Percentiles rank a stretch among this genome's conserved stretches.
Conservation (phyloP, 768 basidiomycete genomes). For the Suillus weaverae region DNA sequence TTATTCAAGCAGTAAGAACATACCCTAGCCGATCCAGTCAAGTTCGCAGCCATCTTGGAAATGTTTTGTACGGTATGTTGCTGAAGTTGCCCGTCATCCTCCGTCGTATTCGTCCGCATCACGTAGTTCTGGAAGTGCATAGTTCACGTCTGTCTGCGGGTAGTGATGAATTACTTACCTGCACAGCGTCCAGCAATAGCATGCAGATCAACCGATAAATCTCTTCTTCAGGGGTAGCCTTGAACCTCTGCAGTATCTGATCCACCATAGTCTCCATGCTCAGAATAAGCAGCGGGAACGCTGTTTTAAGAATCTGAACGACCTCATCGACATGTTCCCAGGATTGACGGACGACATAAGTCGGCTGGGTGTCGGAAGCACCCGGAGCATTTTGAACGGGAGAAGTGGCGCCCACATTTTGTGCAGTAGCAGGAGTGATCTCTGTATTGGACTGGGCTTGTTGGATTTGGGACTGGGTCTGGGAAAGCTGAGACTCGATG, state of each 20-base stretch:
- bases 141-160: background rate
- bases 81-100: constrained; percentile 67
- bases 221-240: constrained; percentile 88
- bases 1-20: constrained; percentile 20
- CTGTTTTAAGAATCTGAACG: constrained; percentile 89
- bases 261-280: constrained; percentile 98
- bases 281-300: constrained; percentile 90
- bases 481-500: constrained; percentile 27
- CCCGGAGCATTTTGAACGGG: constrained; percentile 18
- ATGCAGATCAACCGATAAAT: constrained; percentile 89
- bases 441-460: constrained; percentile 2
- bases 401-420: constrained; percentile 12
- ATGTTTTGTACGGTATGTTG: constrained; percentile 57
- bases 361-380: constrained; percentile 22
- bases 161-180: constrained; percentile 45
- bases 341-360: constrained; percentile 56
- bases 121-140: constrained; percentile 57
- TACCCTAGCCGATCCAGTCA: constrained; percentile 60
- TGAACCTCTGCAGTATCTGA: constrained; percentile 88
- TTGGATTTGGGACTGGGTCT: background rate
- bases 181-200: constrained; percentile 83
- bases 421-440: constrained; percentile 19
- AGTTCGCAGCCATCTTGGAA: constrained; percentile 57
- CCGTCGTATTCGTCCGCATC: constrained; percentile 58
- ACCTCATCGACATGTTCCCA: constrained; percentile 95